phyloP scores from a whole-genome alignment of 1,284 basidiomycete species.

The Tremellales sp. region DNA sequence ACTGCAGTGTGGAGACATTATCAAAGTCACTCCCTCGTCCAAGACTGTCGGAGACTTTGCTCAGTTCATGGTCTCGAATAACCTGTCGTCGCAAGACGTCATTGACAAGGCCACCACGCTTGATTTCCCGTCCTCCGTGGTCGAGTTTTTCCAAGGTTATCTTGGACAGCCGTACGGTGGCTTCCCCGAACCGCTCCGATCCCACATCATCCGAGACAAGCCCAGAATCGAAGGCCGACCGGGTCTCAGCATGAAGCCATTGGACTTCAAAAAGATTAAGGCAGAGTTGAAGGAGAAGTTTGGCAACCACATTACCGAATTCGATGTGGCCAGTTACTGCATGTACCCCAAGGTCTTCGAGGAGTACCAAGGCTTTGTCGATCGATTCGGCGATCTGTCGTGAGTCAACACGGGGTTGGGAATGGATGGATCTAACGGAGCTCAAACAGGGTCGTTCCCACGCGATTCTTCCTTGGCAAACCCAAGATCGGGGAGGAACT shows the following conservation, averaged over 20 bases:
- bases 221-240: conserved; percentile 90
- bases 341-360: conserved; percentile 78
- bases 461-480: conserved; percentile 93
- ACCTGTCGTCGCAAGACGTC: conserved; percentile 80
- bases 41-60: conserved; percentile 99
- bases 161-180: conserved; percentile 95
- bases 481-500: conserved; percentile 92
- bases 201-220: conserved; percentile 89
- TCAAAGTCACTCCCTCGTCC: conserved; percentile 99
- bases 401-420: conserved; percentile 49
- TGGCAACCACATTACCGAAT: conserved; percentile 88
- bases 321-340: conserved; percentile 90
- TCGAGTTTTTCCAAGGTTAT: conserved; percentile 97
- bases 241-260: conserved; percentile 76
- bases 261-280: conserved; percentile 96
- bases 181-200: conserved; percentile 94
- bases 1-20: conserved; percentile 85
- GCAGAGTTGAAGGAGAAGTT: conserved; percentile 87
- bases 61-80: conserved; percentile 98
- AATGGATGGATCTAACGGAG: background rate
- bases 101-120: conserved; percentile 78
- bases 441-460: conserved; percentile 72
- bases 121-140: conserved; percentile 95
- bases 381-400: conserved; percentile 94
- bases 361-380: conserved; percentile 90